Conservation (phyloP, 768 basidiomycete genomes). For the Leccinum rimulosum region DNA sequence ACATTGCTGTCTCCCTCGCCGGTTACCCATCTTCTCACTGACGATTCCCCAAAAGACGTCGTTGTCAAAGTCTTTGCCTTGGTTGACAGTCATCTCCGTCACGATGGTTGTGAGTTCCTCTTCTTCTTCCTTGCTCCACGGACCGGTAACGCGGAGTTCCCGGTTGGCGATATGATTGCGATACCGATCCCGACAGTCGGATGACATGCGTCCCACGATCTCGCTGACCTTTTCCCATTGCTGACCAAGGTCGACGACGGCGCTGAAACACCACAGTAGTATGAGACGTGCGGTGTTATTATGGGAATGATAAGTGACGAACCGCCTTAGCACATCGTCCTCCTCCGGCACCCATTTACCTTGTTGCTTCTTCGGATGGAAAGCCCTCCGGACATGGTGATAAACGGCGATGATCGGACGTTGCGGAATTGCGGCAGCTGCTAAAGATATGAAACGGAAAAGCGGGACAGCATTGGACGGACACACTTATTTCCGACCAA, state of each 20-base stretch:
- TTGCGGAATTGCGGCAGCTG: conserved; percentile 68
- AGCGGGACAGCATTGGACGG: not conserved
- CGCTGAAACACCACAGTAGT: conserved; percentile 40
- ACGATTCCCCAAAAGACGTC: conserved; percentile 85
- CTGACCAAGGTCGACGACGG: conserved; percentile 66
- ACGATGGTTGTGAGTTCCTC: conserved; percentile 72
- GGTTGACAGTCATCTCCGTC: conserved; percentile 65
- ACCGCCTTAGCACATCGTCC: conserved; percentile 64
- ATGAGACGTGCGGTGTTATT: conserved; percentile 4
- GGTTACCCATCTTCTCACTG: conserved; percentile 73
- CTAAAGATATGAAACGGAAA: conserved; percentile 8
- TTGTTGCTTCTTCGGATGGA: conserved; percentile 67
- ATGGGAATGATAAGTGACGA: conserved; percentile 22
- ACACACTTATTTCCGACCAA: conserved; percentile 79
- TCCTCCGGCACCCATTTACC: conserved; percentile 71
- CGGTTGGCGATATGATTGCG: conserved; percentile 77
- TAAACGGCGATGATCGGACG: conserved; percentile 84
- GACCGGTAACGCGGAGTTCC: conserved; percentile 60
- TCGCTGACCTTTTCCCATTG: conserved; percentile 79
- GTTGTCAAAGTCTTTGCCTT: conserved; percentile 70
- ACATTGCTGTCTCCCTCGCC: conserved; percentile 77
- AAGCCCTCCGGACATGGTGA: conserved; percentile 69
- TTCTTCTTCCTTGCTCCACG: conserved; percentile 82
- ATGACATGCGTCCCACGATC: conserved; percentile 68
- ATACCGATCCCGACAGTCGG: conserved; percentile 83